Percentiles rank a stretch among this genome's conserved stretches.
These are phyloP conservation scores for Podospora pseudopauciseta DNA, from an alignment of 495 filamentous ascomycete genomes.

Conservation along the genomic window DNA sequence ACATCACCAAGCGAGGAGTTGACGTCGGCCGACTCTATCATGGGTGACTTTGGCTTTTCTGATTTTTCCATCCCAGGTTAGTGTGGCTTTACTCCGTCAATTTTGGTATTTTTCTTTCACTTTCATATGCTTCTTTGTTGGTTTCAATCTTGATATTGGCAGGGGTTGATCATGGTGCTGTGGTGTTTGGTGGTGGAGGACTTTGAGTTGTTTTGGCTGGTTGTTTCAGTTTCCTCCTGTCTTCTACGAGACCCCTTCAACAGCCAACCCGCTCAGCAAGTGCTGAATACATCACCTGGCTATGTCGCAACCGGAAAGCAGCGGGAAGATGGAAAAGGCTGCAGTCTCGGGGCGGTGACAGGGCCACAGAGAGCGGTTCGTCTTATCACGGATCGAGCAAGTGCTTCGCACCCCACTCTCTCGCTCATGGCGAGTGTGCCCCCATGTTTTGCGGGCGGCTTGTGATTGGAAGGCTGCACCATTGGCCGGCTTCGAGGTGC, in stretches of 20 bases:
- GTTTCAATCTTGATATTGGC: not conserved
- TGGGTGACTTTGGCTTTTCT: conserved; percentile 41
- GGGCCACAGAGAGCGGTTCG: conserved; percentile 22
- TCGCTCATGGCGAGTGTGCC: conserved; percentile 7
- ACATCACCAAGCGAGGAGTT: conserved; percentile 38
- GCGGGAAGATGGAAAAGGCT: not conserved
- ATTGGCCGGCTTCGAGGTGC: conserved; percentile 3
- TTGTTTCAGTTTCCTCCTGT: not conserved
- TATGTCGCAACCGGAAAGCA: conserved; percentile 1
- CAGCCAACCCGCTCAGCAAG: not conserved
- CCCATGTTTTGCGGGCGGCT: conserved; percentile 20
- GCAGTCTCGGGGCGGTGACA: conserved; percentile 7
- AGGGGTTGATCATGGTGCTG: not conserved
- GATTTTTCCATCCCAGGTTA: conserved; percentile 25
- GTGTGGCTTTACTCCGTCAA: conserved; percentile 15
- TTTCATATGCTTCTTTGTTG: not conserved
- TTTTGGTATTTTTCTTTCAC: not conserved
- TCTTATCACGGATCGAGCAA: conserved; percentile 30
- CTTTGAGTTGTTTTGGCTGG: not conserved
- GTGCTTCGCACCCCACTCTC: conserved; percentile 18
- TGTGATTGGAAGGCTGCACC: conserved; percentile 27
- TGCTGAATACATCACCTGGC: not conserved
- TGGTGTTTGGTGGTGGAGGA: not conserved
- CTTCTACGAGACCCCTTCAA: not conserved
- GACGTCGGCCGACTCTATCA: conserved; percentile 31